These are phyloP conservation scores for Kregervanrija delftensis DNA, from an alignment of 805 yeast genomes.

Conservation along the genomic window DNA sequence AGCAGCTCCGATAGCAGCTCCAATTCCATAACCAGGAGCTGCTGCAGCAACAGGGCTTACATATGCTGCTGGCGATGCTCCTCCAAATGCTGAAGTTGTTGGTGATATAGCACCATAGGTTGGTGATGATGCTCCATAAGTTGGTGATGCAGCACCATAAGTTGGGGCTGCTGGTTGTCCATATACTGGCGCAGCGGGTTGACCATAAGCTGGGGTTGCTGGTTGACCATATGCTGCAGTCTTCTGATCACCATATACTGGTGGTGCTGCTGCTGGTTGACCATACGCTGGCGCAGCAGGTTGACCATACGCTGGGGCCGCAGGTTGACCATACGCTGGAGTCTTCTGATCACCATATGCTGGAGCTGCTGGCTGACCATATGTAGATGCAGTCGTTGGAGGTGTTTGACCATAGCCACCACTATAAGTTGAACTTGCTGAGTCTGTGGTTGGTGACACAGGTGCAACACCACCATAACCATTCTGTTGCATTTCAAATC, in stretches of 20 bases:
- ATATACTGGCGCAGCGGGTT: constrained; percentile 21
- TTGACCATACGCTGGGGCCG: constrained; percentile 8
- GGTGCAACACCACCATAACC: constrained; percentile 31
- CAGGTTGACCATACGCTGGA: constrained; percentile 24
- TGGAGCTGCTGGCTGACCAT: constrained; percentile 19
- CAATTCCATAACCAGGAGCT: constrained; percentile 24
- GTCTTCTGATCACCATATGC: constrained; percentile 6
- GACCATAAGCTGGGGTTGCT: constrained; percentile 12
- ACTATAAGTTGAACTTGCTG: constrained; percentile 23
- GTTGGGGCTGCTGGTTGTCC: constrained; percentile 15
- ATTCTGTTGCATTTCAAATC: constrained; percentile 47
- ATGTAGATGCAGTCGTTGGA: constrained; percentile 18
- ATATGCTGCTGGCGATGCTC: constrained; percentile 21
- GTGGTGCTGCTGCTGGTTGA: constrained; percentile 20
- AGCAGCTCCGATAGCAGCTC: constrained; percentile 1
- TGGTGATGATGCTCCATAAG: constrained; percentile 11
- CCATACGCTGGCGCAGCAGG: constrained; percentile 27
- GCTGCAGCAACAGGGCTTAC: constrained; percentile 25
- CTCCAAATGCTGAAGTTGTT: constrained; percentile 3
- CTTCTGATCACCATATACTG: constrained; percentile 10
- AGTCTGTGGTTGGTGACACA: constrained; percentile 13
- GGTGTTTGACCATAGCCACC: constrained; percentile 29
- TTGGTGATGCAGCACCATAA: constrained; percentile 1
- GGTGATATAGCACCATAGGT: constrained; percentile 10
- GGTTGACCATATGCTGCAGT: constrained; percentile 16